Evolutionary conservation across 2,329 filamentous ascomycete species (phyloP).

Genomic region (Alternaria triticina): DNA sequence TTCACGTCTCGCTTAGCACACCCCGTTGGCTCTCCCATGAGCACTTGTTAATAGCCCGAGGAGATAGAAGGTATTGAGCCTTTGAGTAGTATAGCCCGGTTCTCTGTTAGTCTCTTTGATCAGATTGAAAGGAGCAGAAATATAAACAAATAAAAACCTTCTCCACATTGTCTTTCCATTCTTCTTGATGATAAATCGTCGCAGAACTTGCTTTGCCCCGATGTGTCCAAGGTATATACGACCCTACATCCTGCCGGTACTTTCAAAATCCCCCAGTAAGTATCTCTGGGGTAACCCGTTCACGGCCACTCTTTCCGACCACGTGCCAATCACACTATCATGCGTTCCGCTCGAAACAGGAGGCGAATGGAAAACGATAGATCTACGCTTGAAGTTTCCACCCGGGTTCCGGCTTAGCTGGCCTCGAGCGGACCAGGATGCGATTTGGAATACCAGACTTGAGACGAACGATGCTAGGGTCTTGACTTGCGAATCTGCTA

Average conservation of each 20-base stretch:
- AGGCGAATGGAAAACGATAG: background rate
- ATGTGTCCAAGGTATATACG: background rate
- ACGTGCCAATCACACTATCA: background rate
- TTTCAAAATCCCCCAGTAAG: background rate
- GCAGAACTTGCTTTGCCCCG: no score
- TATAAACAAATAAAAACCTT: background rate
- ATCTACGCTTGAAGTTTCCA: background rate
- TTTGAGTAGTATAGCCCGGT: background rate
- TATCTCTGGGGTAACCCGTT: background rate
- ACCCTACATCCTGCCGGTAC: background rate
- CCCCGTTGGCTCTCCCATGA: background rate
- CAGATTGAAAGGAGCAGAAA: background rate
- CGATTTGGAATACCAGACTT: background rate
- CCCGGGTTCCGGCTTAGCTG: background rate
- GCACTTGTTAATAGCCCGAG: background rate
- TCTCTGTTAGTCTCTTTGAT: background rate
- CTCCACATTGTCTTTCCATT: background rate
- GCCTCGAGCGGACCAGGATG: background rate
- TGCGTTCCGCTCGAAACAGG: background rate
- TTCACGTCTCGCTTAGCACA: slow-evolving; percentile 4
- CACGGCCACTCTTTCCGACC: background rate
- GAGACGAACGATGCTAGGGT: background rate
- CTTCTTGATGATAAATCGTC: background rate
- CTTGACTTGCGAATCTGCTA: background rate
- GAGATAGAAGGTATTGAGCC: background rate